These are phyloP conservation scores for Stachybotrys elegans DNA, from an alignment of 2,329 filamentous ascomycete species.

Conservation along the genomic window DNA sequence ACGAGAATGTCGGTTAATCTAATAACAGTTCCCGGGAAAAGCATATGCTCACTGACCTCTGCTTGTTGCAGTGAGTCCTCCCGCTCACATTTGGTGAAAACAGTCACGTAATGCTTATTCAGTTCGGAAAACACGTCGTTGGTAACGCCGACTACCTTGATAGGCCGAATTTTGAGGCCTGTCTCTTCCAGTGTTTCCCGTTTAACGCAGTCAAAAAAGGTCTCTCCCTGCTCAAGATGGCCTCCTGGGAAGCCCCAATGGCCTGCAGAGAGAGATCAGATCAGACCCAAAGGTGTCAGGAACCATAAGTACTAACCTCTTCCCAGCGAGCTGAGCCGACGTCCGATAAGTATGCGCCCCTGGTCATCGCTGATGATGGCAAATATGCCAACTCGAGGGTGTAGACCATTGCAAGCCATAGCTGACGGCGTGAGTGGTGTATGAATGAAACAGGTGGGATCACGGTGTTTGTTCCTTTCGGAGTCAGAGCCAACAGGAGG, in stretches of 20 bases:
- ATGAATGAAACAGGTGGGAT: too few relatives aligned
- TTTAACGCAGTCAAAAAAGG: conserved; percentile 8
- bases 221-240: conserved; percentile 11
- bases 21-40: too few relatives aligned
- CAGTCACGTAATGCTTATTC: conserved; percentile 12
- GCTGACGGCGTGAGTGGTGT: too few relatives aligned
- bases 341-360: conserved; percentile 1
- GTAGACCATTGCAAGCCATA: conserved; percentile 3
- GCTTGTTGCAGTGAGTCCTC: conserved; percentile 1
- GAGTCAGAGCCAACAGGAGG: too few relatives aligned
- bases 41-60: background rate
- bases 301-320: background rate
- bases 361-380: conserved; percentile 2
- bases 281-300: background rate
- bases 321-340: background rate
- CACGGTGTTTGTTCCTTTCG: too few relatives aligned
- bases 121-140: conserved; percentile 9
- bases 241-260: conserved; percentile 11
- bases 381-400: conserved; percentile 1
- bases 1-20: background rate
- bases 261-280: background rate
- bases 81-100: conserved; percentile 8
- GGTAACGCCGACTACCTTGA: conserved; percentile 9
- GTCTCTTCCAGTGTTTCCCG: conserved; percentile 13
- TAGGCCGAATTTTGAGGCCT: conserved; percentile 5